Evolutionary conservation across 1,284 basidiomycete species (phyloP).

Genomic region (Leccinum solheimii): DNA sequence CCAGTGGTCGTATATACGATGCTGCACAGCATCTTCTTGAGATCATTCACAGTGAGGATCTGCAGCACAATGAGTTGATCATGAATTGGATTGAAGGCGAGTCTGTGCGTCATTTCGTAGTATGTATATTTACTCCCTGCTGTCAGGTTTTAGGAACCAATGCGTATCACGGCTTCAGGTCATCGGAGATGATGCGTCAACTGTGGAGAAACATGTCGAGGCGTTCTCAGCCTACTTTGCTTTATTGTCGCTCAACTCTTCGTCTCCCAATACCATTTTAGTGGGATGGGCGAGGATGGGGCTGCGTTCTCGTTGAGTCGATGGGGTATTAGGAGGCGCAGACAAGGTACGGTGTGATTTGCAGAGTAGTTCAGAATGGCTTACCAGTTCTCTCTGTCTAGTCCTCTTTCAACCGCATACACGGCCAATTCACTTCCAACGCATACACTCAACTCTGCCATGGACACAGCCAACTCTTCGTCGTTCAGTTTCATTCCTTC

Average conservation of each 20-base stretch:
- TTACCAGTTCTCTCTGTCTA: neutral
- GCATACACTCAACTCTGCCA: neutral
- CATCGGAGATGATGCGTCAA: neutral
- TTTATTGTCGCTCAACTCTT: neutral
- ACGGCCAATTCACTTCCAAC: neutral
- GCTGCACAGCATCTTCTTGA: neutral
- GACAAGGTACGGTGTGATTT: too few species aligned
- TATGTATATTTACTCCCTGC: neutral
- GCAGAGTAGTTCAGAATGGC: too few species aligned
- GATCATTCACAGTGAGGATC: neutral
- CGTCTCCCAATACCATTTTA: too few species aligned
- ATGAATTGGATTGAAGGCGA: neutral
- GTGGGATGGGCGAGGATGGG: too few species aligned
- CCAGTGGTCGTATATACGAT: too few species aligned
- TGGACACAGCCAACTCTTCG: slow-evolving; percentile 8
- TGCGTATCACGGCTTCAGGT: neutral
- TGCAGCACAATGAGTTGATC: neutral
- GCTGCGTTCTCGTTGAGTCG: too few species aligned
- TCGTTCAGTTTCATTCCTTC: slow-evolving; percentile 50
- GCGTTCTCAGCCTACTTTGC: neutral
- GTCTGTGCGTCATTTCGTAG: neutral
- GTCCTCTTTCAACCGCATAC: neutral
- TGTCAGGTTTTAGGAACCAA: neutral
- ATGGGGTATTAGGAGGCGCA: too few species aligned
- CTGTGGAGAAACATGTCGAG: neutral